Conservation (phyloP, 1,139 yeast species). For the Eremothecium cymbalariae region DNA sequence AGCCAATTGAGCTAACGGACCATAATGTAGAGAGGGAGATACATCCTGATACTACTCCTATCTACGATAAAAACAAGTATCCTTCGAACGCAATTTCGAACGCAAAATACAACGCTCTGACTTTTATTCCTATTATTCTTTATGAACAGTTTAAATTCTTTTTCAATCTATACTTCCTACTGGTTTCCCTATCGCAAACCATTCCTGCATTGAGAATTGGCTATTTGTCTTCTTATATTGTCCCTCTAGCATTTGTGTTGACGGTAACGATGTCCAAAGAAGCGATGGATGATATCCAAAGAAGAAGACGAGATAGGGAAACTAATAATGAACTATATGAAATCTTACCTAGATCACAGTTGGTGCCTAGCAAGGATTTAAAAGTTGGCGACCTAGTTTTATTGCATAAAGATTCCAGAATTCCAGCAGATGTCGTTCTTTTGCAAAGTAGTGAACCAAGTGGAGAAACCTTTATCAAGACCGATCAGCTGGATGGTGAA, state of each 20-base stretch:
- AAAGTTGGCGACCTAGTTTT: conserved; percentile 83
- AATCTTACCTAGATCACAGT: conserved; percentile 46
- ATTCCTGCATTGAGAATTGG: conserved; percentile 92
- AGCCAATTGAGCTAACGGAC: conserved; percentile 30
- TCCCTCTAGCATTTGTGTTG: conserved; percentile 87
- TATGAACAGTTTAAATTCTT: conserved; percentile 97
- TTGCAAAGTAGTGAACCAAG: conserved; percentile 72
- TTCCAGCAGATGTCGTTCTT: conserved; percentile 88
- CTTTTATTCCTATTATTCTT: conserved; percentile 80
- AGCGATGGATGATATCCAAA: conserved; percentile 85
- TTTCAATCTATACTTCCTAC: conserved; percentile 81
- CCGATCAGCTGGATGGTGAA: conserved; percentile 98
- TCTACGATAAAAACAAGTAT: conserved; percentile 34
- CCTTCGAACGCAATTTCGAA: conserved; percentile 84
- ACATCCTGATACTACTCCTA: conserved; percentile 36
- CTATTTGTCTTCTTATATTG: conserved; percentile 83
- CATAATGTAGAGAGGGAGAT: conserved; percentile 34
- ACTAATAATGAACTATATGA: conserved; percentile 79
- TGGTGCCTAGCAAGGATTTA: conserved; percentile 55
- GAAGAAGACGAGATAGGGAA: conserved; percentile 84
- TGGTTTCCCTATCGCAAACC: conserved; percentile 90
- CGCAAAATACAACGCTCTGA: conserved; percentile 84
- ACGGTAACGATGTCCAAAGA: conserved; percentile 92
- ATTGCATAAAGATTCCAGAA: conserved; percentile 70
- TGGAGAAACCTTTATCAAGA: conserved; percentile 90